Percentiles rank a stretch among this genome's conserved stretches.
Evolutionary conservation across 345 rosid genomes (phyloP).

Genomic region (Lenwebbia sp.): DNA sequence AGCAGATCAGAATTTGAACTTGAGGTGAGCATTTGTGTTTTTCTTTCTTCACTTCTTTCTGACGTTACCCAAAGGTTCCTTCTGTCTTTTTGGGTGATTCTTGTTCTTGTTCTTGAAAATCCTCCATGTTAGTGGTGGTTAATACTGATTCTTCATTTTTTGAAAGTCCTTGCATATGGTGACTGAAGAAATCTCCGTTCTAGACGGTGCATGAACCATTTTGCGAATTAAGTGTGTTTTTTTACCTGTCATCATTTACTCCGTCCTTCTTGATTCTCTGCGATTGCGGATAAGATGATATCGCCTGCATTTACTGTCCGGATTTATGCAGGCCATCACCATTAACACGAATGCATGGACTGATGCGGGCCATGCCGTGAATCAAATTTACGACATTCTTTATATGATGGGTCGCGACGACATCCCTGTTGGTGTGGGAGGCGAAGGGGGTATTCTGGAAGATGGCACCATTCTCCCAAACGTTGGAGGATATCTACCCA

Average conservation of each 20-base stretch:
- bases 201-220: neutral
- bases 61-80: neutral
- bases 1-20: constrained; percentile 63
- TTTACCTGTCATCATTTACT: neutral
- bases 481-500: constrained; percentile 92
- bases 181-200: neutral
- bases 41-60: neutral
- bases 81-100: neutral
- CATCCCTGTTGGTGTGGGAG: constrained; percentile 77
- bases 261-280: neutral
- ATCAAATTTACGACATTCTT: constrained; percentile 76
- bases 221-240: neutral
- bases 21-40: constrained; percentile 33
- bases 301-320: neutral
- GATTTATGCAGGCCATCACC: constrained; percentile 55
- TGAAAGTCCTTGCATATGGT: neutral
- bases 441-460: constrained; percentile 70
- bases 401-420: constrained; percentile 93
- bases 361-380: constrained; percentile 84
- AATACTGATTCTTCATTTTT: neutral
- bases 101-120: neutral
- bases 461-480: constrained; percentile 55
- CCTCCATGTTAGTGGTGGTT: neutral
- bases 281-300: too few relatives aligned
- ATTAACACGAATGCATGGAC: constrained; percentile 71